Base-by-base conservation (phyloP, 352 stramenopile genomes). In the Phytophthora capsici region DNA sequence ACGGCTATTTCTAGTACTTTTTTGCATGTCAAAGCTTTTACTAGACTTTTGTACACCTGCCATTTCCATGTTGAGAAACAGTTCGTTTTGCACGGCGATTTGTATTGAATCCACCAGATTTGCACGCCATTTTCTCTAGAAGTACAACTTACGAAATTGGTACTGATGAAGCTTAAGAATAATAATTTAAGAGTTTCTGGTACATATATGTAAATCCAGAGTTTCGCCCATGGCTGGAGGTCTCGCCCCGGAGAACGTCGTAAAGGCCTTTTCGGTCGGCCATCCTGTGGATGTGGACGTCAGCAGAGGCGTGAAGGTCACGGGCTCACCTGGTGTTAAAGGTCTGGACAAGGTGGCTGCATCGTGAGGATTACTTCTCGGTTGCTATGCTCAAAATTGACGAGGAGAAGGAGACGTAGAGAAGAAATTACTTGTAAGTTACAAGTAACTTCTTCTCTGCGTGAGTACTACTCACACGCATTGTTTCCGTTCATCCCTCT, bases 211-310 rank as follows among this genome's bases (percentile, higher is more conserved):
- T n/a, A n/a, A n/a, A n/a, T n/a, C n/a, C n/a, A n/a, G n/a, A n/a
- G n/a, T n/a, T n/a, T n/a, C n/a, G n/a, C 86, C 99, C 28, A 97
- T 99, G 77, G 97, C 97, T 16, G 97, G 97, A 38, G 97, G 97
- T 6, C 81, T 99, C 30, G 97, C 80, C 1, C 78, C 95, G 10
- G 86, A 98, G 22, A 99, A 99, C 73, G 93, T 99, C 20, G 76
- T 70, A 13, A 96, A 98, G 59, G 94, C 90, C 36, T 83, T 99
- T 38, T 70, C 82, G 2, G 62, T 77, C 30, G 84, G 86, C 25
- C 78, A 84, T 46, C 90, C 95, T 16, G 94, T 97, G 60, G 96
- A 96, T 36, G 89, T 99, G 3, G 97, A 99, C 71, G 96, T 99
- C 19, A 98, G 92, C 62, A 98, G 90, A 54, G 97, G 97, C 8